phyloP scores from a whole-genome alignment of 176 grass and related monocot genomes.

The Hordeum vulgare region MorexV3_pseudomolecules_assembly NC_058521.1:456820956-456821455 shows the following conservation, averaged over 20 bases:
- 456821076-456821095: constrained; percentile 41
- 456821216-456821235: constrained; percentile 38
- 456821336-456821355: not conserved
- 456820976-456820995: constrained; percentile 79
- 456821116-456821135: constrained; percentile 74
- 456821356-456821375: constrained; percentile 66
- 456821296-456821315: not conserved
- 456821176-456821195: constrained; percentile 60
- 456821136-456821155: constrained; percentile 66
- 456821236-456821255: constrained; percentile 79
- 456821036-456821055: constrained; percentile 37
- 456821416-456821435: constrained; percentile 67
- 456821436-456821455: constrained; percentile 50
- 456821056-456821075: constrained; percentile 73
- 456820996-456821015: constrained; percentile 65
- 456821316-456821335: not conserved
- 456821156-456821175: constrained; percentile 63
- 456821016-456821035: constrained; percentile 69
- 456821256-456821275: constrained; percentile 43
- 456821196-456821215: constrained; percentile 60
- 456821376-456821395: constrained; percentile 81
- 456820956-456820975: constrained; percentile 67
- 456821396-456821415: constrained; percentile 73
- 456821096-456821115: constrained; percentile 25
- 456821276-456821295: constrained; percentile 70